phyloP scores from a whole-genome alignment of 495 filamentous ascomycete species.

The Penicillium samsonianum region DNA sequence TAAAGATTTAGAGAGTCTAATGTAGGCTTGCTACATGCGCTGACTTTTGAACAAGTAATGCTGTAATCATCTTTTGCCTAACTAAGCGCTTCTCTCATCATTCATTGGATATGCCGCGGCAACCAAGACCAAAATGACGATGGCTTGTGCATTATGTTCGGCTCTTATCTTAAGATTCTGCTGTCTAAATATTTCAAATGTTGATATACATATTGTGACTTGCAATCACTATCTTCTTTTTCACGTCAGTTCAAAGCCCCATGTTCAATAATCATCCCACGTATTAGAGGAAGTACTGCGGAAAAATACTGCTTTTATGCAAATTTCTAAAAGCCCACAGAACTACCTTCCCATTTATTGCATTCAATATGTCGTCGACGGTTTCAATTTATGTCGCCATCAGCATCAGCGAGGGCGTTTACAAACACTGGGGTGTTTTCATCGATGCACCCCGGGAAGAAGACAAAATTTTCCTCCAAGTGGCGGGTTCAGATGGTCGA shows the following conservation, averaged over 20 bases:
- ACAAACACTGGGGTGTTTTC: constrained; percentile 4
- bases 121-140: neutral
- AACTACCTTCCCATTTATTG: neutral
- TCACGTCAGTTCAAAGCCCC: neutral
- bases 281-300: neutral
- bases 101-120: neutral
- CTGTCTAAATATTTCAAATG: neutral
- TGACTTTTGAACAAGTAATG: neutral
- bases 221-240: neutral
- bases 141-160: neutral
- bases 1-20: neutral
- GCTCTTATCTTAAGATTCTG: neutral
- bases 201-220: neutral
- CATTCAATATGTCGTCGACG: neutral
- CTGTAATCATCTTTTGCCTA: too few relatives aligned
- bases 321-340: neutral
- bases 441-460: neutral
- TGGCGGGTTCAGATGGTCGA: neutral
- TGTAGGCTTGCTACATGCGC: neutral
- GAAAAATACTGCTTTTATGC: neutral
- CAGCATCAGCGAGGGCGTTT: neutral
- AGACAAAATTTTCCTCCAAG: neutral
- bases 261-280: neutral
- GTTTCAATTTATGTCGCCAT: neutral
- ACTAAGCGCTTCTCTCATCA: neutral